These are phyloP conservation scores for Skeletonema potamos DNA, from an alignment of 108 stramenopile genomes.

Conservation along the genomic window DNA sequence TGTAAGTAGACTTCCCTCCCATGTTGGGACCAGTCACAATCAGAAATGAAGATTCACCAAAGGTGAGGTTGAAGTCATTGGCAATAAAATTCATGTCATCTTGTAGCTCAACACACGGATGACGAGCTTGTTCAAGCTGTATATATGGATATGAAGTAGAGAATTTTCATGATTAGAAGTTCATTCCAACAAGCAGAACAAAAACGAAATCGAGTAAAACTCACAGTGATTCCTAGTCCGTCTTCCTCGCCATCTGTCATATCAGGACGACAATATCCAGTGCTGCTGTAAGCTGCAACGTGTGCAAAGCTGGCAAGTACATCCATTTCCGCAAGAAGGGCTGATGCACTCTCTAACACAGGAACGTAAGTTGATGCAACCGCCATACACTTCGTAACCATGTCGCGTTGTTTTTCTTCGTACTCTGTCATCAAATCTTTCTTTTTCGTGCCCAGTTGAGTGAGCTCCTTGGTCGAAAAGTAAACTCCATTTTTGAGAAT, in stretches of 20 bases:
- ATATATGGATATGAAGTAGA: neutral
- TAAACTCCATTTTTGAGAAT: slow-evolving; percentile 95
- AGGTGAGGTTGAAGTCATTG: slow-evolving; percentile 85
- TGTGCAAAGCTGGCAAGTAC: slow-evolving; percentile 82
- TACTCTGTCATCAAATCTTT: slow-evolving; percentile 72
- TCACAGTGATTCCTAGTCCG: slow-evolving; percentile 75
- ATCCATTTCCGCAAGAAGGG: slow-evolving; percentile 77
- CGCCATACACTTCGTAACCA: slow-evolving; percentile 79
- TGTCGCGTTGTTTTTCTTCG: slow-evolving; percentile 62
- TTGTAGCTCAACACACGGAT: slow-evolving; percentile 96
- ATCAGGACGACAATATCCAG: slow-evolving; percentile 86
- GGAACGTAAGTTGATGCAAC: slow-evolving; percentile 85
- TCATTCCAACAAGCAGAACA: neutral
- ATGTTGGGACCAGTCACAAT: slow-evolving; percentile 99
- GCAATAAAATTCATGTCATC: slow-evolving; percentile 93
- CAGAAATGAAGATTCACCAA: slow-evolving; percentile 73
- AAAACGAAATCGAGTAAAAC: neutral
- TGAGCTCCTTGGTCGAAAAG: slow-evolving; percentile 84
- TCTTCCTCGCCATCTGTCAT: slow-evolving; percentile 85
- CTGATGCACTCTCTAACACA: slow-evolving; percentile 72
- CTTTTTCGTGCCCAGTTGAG: slow-evolving; percentile 59
- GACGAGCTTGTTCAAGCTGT: slow-evolving; percentile 81
- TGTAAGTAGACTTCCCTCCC: slow-evolving; percentile 94
- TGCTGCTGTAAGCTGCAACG: slow-evolving; percentile 82
- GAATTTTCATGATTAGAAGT: neutral